These are phyloP conservation scores for Penium margaritaceum DNA, from an alignment of 139 green algal genomes.

Conservation along the genomic window DNA sequence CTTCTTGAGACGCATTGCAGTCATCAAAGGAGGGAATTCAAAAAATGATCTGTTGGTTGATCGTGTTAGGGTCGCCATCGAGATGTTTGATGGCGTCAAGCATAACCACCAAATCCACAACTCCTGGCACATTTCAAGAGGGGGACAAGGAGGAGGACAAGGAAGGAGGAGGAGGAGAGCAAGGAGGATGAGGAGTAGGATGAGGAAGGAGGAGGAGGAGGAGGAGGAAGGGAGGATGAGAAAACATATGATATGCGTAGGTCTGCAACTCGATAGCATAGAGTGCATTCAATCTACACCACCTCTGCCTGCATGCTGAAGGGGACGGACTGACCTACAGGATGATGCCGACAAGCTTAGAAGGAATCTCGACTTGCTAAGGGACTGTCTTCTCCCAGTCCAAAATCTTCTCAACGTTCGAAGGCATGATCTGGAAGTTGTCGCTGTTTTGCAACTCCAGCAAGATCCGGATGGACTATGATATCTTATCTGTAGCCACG, in stretches of 20 bases:
- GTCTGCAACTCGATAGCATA: too few relatives aligned
- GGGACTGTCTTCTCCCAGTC: slow-evolving; percentile 47
- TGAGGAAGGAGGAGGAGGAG: too few relatives aligned
- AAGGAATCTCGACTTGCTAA: slow-evolving; percentile 49
- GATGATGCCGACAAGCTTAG: slow-evolving; percentile 46
- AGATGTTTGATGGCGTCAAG: slow-evolving; percentile 45
- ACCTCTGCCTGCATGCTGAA: too few relatives aligned
- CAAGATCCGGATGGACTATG: slow-evolving; percentile 43
- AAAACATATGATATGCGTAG: too few relatives aligned
- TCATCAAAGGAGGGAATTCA: too few relatives aligned
- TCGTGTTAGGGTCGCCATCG: slow-evolving; percentile 44
- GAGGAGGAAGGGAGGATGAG: too few relatives aligned
- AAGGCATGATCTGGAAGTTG: slow-evolving; percentile 41
- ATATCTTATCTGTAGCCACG: slow-evolving; percentile 47
- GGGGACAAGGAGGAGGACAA: too few relatives aligned
- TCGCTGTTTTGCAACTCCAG: slow-evolving; percentile 47
- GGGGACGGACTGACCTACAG: too few relatives aligned
- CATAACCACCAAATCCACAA: slow-evolving; percentile 52
- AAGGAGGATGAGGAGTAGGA: too few relatives aligned
- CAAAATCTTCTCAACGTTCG: slow-evolving; percentile 47
- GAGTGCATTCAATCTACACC: too few relatives aligned
- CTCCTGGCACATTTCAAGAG: slow-evolving; percentile 45
- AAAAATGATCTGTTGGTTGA: slow-evolving; percentile 52
- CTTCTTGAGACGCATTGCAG: too few relatives aligned
- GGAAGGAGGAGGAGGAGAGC: too few relatives aligned